phyloP scores from a whole-genome alignment of 2,329 filamentous ascomycete species.

The Rachicladosporium sp. region DNA sequence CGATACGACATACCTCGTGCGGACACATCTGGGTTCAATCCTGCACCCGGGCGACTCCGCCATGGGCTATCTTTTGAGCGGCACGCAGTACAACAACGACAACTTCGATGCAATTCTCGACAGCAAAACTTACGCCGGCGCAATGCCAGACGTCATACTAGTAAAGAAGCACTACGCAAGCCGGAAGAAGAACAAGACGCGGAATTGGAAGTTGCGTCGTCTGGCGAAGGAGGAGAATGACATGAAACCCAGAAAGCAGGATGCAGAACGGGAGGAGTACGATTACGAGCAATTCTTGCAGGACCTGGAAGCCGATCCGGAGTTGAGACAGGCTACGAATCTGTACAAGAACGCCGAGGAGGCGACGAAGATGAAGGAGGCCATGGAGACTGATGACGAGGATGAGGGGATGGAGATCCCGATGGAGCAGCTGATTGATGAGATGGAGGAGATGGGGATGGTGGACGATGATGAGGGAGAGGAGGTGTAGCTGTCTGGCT shows the following conservation, averaged over 20 bases:
- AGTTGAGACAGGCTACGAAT: conserved; percentile 70
- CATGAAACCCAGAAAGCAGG: conserved; percentile 70
- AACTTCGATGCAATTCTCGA: conserved; percentile 73
- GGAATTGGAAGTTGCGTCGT: conserved; percentile 90
- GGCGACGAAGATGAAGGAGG: conserved; percentile 39
- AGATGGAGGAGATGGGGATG: conserved; percentile 81
- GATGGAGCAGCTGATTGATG: conserved; percentile 60
- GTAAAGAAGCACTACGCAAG: conserved; percentile 95
- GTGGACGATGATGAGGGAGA: conserved; percentile 33
- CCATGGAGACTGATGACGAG: conserved; percentile 45
- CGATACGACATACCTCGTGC: conserved; percentile 75
- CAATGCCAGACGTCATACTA: conserved; percentile 81
- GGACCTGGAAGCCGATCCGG: conserved; percentile 90
- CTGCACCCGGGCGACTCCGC: conserved; percentile 83
- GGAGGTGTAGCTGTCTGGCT: background rate
- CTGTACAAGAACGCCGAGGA: conserved; percentile 58
- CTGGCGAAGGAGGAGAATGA: conserved; percentile 86
- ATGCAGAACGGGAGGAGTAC: conserved; percentile 75
- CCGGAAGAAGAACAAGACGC: conserved; percentile 58
- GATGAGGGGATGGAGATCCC: conserved; percentile 41
- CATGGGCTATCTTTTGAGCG: conserved; percentile 84
- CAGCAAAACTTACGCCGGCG: conserved; percentile 61
- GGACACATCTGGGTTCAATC: conserved; percentile 78
- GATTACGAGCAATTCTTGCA: conserved; percentile 97
- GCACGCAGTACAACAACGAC: conserved; percentile 83